These are phyloP conservation scores for Pseudonitzschia pungens DNA, from an alignment of 108 stramenopile genomes.

Conservation along the genomic window DNA sequence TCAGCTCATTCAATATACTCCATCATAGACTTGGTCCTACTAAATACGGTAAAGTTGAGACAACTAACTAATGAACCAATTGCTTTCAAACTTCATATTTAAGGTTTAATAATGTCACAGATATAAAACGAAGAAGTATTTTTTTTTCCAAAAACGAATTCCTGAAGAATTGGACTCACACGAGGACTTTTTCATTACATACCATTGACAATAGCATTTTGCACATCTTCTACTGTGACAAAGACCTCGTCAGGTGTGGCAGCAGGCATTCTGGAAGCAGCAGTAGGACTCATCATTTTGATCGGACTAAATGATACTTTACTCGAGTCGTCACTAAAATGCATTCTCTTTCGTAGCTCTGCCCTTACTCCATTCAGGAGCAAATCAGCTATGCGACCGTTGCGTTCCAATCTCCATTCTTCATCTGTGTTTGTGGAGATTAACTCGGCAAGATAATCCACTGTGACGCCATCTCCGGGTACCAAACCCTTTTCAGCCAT, in stretches of 20 bases:
- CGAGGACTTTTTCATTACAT: slow-evolving; percentile 43
- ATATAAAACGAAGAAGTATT: neutral
- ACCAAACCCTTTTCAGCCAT: slow-evolving; percentile 67
- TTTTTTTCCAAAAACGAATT: neutral
- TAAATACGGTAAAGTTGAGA: slow-evolving; percentile 7
- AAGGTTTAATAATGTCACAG: neutral
- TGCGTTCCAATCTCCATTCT: slow-evolving; percentile 83
- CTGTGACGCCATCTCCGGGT: slow-evolving; percentile 69
- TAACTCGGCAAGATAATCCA: slow-evolving; percentile 72
- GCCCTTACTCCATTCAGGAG: slow-evolving; percentile 66
- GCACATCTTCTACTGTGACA: slow-evolving; percentile 86
- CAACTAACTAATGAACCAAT: neutral
- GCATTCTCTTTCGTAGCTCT: slow-evolving; percentile 62
- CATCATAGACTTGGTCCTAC: too few relatives aligned
- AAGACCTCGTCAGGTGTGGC: slow-evolving; percentile 75
- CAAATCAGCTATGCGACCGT: slow-evolving; percentile 78
- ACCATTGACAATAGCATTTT: slow-evolving; percentile 87
- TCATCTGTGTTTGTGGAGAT: slow-evolving; percentile 72
- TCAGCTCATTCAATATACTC: too few relatives aligned
- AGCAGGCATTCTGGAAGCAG: slow-evolving; percentile 68
- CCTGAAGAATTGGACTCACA: neutral
- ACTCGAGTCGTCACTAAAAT: slow-evolving; percentile 56
- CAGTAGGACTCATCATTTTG: slow-evolving; percentile 71
- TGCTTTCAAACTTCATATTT: neutral
- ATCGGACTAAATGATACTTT: slow-evolving; percentile 50